Evolutionary conservation across 257 asterid genomes (phyloP), one percentile per base, ranked within the genome.

Genomic region (Fraxinus pennsylvanica): DNA sequence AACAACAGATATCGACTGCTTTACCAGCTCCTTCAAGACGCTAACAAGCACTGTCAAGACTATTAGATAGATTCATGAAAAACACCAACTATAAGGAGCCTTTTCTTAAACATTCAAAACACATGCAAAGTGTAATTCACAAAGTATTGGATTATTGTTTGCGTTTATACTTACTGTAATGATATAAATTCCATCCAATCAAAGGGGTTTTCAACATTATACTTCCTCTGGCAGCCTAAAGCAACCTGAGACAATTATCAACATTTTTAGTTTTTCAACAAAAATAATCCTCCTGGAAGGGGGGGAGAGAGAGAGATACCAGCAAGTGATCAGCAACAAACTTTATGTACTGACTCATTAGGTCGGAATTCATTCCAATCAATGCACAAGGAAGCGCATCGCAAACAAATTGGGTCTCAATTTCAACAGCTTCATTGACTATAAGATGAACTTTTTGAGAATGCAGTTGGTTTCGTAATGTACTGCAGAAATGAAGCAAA

Each of bases 101-200:
- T 45, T 12, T 45, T 12, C 52, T 12, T 14, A 3, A 45, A 47
- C 21, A 47, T 14, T 43, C 15, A 15, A 47, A 47, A 15, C 59
- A 47, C 75, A 9, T 54, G 47, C 45, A 22, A 25, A 66, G 65
- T 63, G 21, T 75, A 61, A 33, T 63, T 54, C 5, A 3, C 22
- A 47, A 19, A 21, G 61, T 68, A 9, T 80, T 3, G 17, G 52
- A 43, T 43, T 43, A 43, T 43, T 2, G 15, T 0, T 43, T 43
- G 52, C 1, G 15, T 43, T 10, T 43, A 73, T 66, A 86, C 97
- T 90, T 87, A 92, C 96, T 86, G 94, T 33, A 92, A 84, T 6
- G 96, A 89, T 63, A 92, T 91, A 78, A 85, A 85, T 68, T 92
- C 95, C 96, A 91, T 92, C 97, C 97, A 91, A 54, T 93, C 97